Percentiles rank a stretch among this genome's conserved stretches.
Conservation (phyloP, 768 basidiomycete genomes). For the Mycena metata region DNA sequence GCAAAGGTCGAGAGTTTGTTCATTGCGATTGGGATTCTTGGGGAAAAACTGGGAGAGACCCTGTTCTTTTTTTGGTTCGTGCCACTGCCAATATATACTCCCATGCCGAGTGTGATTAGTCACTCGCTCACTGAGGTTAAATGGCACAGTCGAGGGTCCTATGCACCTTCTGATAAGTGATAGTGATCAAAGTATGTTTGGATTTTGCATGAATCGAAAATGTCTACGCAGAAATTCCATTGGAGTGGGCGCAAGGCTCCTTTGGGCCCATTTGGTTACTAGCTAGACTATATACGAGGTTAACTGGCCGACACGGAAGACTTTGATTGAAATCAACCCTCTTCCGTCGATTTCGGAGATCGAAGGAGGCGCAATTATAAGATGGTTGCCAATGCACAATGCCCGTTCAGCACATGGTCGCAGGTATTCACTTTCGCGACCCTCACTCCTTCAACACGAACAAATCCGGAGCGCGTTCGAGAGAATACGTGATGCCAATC, state of each 20-base stretch:
- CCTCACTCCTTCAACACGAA: no score
- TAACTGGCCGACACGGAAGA: constrained; percentile 14
- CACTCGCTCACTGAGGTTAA: constrained; percentile 18
- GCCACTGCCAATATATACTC: constrained; percentile 13
- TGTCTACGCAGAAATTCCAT: constrained; percentile 1
- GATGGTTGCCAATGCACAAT: no score
- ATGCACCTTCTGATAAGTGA: constrained; percentile 6
- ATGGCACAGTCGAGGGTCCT: constrained; percentile 13
- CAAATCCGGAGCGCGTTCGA: constrained; percentile 5
- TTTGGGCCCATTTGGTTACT: constrained; percentile 3
- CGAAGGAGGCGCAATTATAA: constrained; percentile 8
- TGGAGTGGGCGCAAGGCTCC: neutral
- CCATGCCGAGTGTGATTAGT: constrained; percentile 4
- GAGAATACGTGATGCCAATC: constrained; percentile 5
- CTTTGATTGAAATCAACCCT: constrained; percentile 13
- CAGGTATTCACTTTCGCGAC: no score
- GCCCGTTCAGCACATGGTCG: no score
- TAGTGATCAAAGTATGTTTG: constrained; percentile 11
- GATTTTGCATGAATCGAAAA: constrained; percentile 1
- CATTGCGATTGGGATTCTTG: constrained; percentile 14
- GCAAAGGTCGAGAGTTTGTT: constrained; percentile 14
- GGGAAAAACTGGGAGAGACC: constrained; percentile 9
- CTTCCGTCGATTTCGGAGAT: constrained; percentile 12
- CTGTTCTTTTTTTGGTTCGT: constrained; percentile 8
- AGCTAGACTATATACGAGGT: constrained; percentile 5